Base-by-base conservation (phyloP, 2,329 filamentous ascomycete species). In the Monascus ruber region DNA sequence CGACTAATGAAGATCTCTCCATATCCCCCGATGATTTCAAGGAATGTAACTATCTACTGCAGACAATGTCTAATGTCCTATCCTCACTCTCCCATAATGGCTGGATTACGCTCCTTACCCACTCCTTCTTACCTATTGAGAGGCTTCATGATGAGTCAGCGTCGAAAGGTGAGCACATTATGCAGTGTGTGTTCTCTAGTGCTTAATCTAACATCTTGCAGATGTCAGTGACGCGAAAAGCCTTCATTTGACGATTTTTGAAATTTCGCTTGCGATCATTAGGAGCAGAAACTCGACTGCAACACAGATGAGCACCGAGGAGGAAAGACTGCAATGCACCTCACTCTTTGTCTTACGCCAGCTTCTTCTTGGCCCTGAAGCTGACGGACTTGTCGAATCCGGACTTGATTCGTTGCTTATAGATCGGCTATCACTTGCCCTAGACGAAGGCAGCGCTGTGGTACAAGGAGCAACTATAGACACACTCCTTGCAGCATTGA, bases 381-480 rank as follows among this genome's bases (percentile, higher is more conserved):
- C 59, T n/a, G 60, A 63, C 36, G 53, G 62, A 26, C 41, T 65
- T 26, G 50, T 55, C 28, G 55, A 62, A 24, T 58, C 60, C 35
- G 77, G 83, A 39, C 66, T 93, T 6, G 85, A 93, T 52, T 68
- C 76, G 17, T 60, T 76, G 29, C 68, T 94, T 26, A 81, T 91
- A 42, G 76, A 81, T 27, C 74, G 77, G 46, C 70, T 94, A 5
- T 66, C 69, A 26, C 71, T 73, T 50, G 74, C 79, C 10, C 66
- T 86, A 17, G 60, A 70, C 31, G 70, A 73, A 5, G 64, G 75
- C 1, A 83, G 85, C 48, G 73, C 79, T 26, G 79, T 79, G 38
- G 73, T 89, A 1, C 87, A 94, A 52, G 79, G 83, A 9, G 71
- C 86, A 0, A 64, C 94, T 6, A 73, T 95, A 24, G 83, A 88